Base-by-base conservation (phyloP, 306 rosid species). In the Astragalus membranaceus region DNA sequence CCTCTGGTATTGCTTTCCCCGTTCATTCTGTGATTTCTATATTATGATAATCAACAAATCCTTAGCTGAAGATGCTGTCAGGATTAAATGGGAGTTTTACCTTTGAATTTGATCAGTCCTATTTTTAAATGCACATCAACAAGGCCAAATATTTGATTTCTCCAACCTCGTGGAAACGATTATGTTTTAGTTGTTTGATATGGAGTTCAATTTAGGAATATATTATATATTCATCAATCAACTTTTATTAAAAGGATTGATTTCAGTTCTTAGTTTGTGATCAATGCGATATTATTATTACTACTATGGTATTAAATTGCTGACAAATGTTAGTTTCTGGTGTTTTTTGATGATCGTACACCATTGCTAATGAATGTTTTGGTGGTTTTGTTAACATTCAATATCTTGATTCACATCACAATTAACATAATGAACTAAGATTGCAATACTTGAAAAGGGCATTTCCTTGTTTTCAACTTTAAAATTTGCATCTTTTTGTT, bases 401-500 rank as follows among this genome's bases (percentile, higher is more conserved):
- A 12, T 57, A 39, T 17, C 10, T 64, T 13, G 51, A 39, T 52
- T 51, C 42, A 5, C 55, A 41, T 48, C 14, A 5, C 43, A 52
- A 26, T 32, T 49, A 46, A 70, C 52, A 23, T 57, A 37, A 35
- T 12, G 54, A 70, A 67, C 62, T 41, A 42, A 50, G 68, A 26
- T 43, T 20, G 10, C 36, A 20, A 61, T 60, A 42, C 32, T 57
- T 41, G 75, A 67, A 43, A 29, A 32, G 57, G 13, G 41, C 16
- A 32, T 49, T 36, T 54, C 43, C 23, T 65, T 53, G 59, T 54
- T 74, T 69, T 65, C 72, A 78, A 42, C 71, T 49, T 23, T 11
- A 48, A 68, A 63, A 51, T 15, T 47, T 69, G 10, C 9, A 75
- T 54, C 13, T 51, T 78, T 78, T n/a, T 43, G n/a, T 35, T 69